These are phyloP conservation scores for Russula olivacea DNA, from an alignment of 768 basidiomycete species.

Conservation along the genomic window DNA sequence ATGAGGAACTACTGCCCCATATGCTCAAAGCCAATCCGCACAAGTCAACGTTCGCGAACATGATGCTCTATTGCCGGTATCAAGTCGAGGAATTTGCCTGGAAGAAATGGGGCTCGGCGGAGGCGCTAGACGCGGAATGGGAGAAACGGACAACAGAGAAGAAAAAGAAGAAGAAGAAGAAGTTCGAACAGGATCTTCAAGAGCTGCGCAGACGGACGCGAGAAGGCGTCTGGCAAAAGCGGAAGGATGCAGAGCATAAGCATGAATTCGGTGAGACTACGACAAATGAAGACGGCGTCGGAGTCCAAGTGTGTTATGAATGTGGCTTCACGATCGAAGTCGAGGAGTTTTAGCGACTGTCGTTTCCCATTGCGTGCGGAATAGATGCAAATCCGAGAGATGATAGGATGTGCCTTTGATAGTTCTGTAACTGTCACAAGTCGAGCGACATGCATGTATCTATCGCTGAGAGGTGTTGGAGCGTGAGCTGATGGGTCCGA, in stretches of 20 bases:
- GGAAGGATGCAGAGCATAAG: slow-evolving; percentile 82
- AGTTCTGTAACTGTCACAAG: slow-evolving; percentile 7
- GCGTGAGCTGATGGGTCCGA: neutral
- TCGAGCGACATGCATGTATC: slow-evolving; percentile 3
- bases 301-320: slow-evolving; percentile 72
- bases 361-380: neutral
- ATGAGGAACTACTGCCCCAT: slow-evolving; percentile 89
- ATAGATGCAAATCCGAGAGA: neutral
- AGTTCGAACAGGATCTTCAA: slow-evolving; percentile 85
- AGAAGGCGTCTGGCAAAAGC: slow-evolving; percentile 84
- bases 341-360: slow-evolving; percentile 58
- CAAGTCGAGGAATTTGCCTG: slow-evolving; percentile 97
- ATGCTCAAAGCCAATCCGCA: slow-evolving; percentile 92
- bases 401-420: neutral
- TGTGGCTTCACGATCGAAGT: slow-evolving; percentile 92
- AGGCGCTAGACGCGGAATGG: slow-evolving; percentile 85
- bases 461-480: neutral
- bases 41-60: slow-evolving; percentile 92
- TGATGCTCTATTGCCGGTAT: slow-evolving; percentile 95
- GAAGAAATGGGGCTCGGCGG: slow-evolving; percentile 96
- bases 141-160: slow-evolving; percentile 73
- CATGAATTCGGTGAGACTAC: slow-evolving; percentile 71
- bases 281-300: slow-evolving; percentile 46
- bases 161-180: slow-evolving; percentile 85
- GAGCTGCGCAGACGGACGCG: slow-evolving; percentile 81